Base-by-base conservation (phyloP, 805 yeast genomes). In the Ogataea neopini region DNA sequence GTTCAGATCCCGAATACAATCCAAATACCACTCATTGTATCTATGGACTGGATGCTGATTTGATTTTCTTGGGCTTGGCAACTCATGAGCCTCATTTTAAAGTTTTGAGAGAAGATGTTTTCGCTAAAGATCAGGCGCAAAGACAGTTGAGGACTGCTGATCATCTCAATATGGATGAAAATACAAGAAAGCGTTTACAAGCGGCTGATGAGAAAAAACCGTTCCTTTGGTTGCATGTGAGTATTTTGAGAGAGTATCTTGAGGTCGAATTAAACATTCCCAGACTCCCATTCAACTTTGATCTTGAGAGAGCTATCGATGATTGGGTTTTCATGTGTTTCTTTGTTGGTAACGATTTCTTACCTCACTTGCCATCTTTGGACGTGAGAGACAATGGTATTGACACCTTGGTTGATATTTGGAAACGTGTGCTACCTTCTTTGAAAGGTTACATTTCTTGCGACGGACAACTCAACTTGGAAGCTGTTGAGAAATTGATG, bases 291-390 rank as follows among this genome's bases (percentile, higher is more conserved):
- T 84, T 87, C 60, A 77, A 81, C 17, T 90, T 85, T 68, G 97
- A 94, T 63, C 67, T 91, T 45, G 99, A 94, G 69, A 76, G 99
- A 49, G 97, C 98, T 2, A 84, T 94, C 51, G 99, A 94, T 64
- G 99, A 94, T 69, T 94, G 99, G 99, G 89, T 94, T 13, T 94
- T 94, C 57, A 86, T 94, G 91, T 92, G 98, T 77, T 94, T 94
- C 73, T 94, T 94, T 63, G 95, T 92, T 54, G 99, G 99, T 68
- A 94, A 94, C 64, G 99, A 94, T 80, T 94, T 94, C 76, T 72
- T 94, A 60, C 99, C 99, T 1, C 98, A 92, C 69, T 72, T 94
- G 56, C 98, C 99, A 3, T 83, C 95, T 25, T 76, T 94, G 46
- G 97, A 92, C 60, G 97, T 94, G 36, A 81, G 99, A 57, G 98